Percentiles rank a stretch among this genome's conserved stretches.
Conservation (phyloP, 2,329 filamentous ascomycete species). For the Monilinia fructicola region DNA sequence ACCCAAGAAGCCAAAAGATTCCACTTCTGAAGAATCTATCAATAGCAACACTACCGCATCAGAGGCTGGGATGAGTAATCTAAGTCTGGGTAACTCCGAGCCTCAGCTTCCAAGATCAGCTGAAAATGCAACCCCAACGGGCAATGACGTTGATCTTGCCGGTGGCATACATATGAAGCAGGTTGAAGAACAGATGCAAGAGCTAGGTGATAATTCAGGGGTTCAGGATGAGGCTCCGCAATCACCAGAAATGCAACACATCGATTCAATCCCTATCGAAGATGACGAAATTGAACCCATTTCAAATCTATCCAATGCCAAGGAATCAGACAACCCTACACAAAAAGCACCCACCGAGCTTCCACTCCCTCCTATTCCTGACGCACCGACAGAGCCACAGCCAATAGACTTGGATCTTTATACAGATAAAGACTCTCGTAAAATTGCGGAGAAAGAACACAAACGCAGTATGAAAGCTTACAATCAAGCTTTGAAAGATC, state of each 20-base stretch:
- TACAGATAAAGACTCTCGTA: constrained; percentile 63
- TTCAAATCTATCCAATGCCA: neutral
- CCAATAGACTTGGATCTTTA: constrained; percentile 58
- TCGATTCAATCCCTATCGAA: constrained; percentile 45
- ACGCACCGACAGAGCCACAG: constrained; percentile 54
- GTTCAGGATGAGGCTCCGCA: constrained; percentile 34
- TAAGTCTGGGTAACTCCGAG: constrained; percentile 28
- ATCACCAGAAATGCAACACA: constrained; percentile 39
- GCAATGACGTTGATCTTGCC: constrained; percentile 33
- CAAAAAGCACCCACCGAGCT: constrained; percentile 42
- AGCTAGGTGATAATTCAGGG: constrained; percentile 35
- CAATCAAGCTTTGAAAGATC: constrained; percentile 64
- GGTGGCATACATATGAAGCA: constrained; percentile 41
- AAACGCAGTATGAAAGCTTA: constrained; percentile 63
- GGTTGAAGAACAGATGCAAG: constrained; percentile 37
- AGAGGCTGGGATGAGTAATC: constrained; percentile 32
- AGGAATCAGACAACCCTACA: neutral
- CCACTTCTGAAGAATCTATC: constrained; percentile 26
- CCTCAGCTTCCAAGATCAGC: constrained; percentile 44
- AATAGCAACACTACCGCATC: constrained; percentile 28
- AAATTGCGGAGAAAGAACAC: constrained; percentile 68
- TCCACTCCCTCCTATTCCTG: constrained; percentile 49
- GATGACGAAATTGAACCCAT: constrained; percentile 34
- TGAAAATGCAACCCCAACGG: constrained; percentile 34
- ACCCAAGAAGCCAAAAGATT: constrained; percentile 52